These are phyloP conservation scores for Rubus idaeus DNA, from an alignment of 306 rosid genomes.

Conservation along the genomic window DNA sequence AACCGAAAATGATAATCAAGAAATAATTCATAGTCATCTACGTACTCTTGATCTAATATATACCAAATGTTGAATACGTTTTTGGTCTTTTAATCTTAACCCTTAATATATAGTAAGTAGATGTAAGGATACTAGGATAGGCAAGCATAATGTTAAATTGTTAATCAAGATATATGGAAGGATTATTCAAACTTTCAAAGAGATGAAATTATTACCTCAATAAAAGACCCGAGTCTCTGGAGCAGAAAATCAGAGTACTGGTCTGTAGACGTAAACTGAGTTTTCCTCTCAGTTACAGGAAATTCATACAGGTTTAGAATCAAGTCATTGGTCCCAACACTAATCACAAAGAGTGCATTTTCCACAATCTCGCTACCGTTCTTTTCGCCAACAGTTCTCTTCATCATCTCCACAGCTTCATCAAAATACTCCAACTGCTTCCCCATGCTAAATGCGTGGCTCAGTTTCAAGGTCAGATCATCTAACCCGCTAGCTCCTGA, in stretches of 20 bases:
- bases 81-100: too few species aligned
- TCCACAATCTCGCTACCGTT: slow-evolving; percentile 15
- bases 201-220: slow-evolving; percentile 31
- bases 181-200: not conserved
- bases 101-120: too few species aligned
- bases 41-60: too few species aligned
- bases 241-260: slow-evolving; percentile 39
- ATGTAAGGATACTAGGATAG: too few species aligned
- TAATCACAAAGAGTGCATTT: slow-evolving; percentile 40
- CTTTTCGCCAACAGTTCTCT: slow-evolving; percentile 25
- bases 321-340: slow-evolving; percentile 51
- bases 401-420: slow-evolving; percentile 28
- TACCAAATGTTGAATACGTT: too few species aligned
- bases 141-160: too few species aligned
- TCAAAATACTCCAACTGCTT: slow-evolving; percentile 37
- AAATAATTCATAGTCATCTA: too few species aligned
- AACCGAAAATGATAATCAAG: too few species aligned
- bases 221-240: slow-evolving; percentile 23
- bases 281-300: not conserved
- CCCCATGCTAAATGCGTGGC: slow-evolving; percentile 5
- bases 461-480: not conserved
- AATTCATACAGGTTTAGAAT: slow-evolving; percentile 24
- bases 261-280: not conserved
- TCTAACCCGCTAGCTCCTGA: slow-evolving; percentile 46
- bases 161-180: too few species aligned